Evolutionary conservation across 805 yeast genomes (phyloP), one percentile per base, ranked within the genome.

Genomic region (Kodamaea sagamina): DNA sequence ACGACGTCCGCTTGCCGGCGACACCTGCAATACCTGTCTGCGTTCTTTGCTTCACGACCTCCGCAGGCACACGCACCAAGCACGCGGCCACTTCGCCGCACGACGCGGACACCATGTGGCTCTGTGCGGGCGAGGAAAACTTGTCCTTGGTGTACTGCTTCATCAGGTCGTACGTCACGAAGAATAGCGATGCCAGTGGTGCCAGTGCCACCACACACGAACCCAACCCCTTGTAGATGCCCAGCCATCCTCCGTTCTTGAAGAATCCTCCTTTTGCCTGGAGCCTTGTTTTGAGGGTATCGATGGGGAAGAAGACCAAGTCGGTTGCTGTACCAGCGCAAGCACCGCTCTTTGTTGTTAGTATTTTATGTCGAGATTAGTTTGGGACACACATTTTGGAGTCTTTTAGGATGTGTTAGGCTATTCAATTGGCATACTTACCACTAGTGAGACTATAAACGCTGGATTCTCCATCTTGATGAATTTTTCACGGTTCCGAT

Each of bases 261-360:
- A 89, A 87, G 57, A 93, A 92, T 0, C 99, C 99, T 26, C 96
- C 97, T 58, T 81, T 81, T 15, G 99, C 98, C 62, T 93, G 99
- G 11, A 93, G 70, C 44, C 99, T 73, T 0, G 99, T 93, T 66
- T 93, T 93, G 44, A 93, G 55, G 1, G 99, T 93, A 56, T 93
- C 99, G 29, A 93, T 88, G 10, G 99, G 99, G 71, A 92, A 93
- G 65, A 93, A 93, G 3, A 85, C 89, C 28, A 93, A 71, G 66
- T 93, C 99, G 1, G 97, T 90, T 4, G 95, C 83, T 1, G 97
- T 93, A 11, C 99, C 99, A 4, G 99, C 97, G 46, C 93, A 83
- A 6, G 87, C 99, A 28, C 99, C 99, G 57, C 90, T 82, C 76
- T 66, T 17, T 24, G 25, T 5, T 32, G 46, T 42, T 45, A 42